Conservation (phyloP, 2,329 filamentous ascomycete genomes). For the Onygenales sp. region DNA sequence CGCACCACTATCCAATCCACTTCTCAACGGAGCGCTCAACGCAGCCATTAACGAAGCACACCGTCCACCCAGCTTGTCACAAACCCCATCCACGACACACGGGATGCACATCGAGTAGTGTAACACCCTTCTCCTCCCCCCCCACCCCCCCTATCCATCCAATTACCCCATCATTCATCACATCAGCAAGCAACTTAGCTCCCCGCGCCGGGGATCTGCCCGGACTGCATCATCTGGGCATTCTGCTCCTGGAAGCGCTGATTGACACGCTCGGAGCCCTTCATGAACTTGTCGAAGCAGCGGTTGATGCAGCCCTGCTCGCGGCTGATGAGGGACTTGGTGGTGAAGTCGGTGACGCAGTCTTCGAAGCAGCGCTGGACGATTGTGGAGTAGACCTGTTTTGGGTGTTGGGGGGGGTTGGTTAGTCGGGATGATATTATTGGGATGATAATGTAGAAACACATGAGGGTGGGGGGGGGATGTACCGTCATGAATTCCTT, state of each 20-base stretch:
- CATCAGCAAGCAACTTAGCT: slow-evolving; percentile 19
- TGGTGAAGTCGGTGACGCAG: slow-evolving; percentile 97
- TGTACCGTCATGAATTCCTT: slow-evolving; percentile 97
- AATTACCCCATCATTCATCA: neutral
- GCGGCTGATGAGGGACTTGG: slow-evolving; percentile 79
- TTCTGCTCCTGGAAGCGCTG: slow-evolving; percentile 79
- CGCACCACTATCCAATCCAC: too few species aligned
- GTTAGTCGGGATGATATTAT: neutral
- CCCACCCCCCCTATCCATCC: neutral
- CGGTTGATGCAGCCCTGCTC: slow-evolving; percentile 89
- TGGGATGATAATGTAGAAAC: neutral
- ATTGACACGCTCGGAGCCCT: slow-evolving; percentile 78
- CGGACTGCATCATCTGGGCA: slow-evolving; percentile 55
- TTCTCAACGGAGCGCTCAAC: too few species aligned
- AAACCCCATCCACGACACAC: neutral
- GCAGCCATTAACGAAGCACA: too few species aligned
- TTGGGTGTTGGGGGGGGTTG: too few species aligned
- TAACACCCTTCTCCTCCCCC: neutral
- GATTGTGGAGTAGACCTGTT: slow-evolving; percentile 55
- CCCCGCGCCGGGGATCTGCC: slow-evolving; percentile 36
- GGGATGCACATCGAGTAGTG: neutral
- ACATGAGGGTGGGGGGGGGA: slow-evolving; percentile 16
- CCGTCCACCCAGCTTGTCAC: too few species aligned
- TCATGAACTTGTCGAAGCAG: slow-evolving; percentile 94
- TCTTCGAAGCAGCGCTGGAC: slow-evolving; percentile 74